Percentiles rank a stretch among this genome's conserved stretches.
Conservation (phyloP, 805 yeast genomes). For the Cyberlindnera mississippiensis region DNA sequence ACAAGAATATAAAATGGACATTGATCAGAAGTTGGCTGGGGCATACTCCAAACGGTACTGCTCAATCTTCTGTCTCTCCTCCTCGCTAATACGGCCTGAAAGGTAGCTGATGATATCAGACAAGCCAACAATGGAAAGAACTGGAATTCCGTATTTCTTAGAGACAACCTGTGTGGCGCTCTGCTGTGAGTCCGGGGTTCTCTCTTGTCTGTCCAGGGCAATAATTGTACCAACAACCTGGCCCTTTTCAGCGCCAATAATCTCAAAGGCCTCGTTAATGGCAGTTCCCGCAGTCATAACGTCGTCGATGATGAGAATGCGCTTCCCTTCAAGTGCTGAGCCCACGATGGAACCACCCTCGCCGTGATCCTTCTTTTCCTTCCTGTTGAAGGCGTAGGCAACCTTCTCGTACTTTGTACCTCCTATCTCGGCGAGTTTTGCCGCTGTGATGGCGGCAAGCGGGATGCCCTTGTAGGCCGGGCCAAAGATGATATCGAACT, state of each 20-base stretch:
- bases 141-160: constrained; percentile 73
- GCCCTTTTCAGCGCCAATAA: constrained; percentile 69
- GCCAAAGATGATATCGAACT: constrained; percentile 90
- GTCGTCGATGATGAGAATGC: constrained; percentile 85
- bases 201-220: constrained; percentile 93
- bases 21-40: constrained; percentile 18
- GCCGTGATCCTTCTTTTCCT: constrained; percentile 96
- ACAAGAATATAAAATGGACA: not conserved
- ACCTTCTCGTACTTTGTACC: constrained; percentile 69
- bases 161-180: constrained; percentile 84
- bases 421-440: constrained; percentile 87
- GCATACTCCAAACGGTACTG: constrained; percentile 47
- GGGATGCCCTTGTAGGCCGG: constrained; percentile 99
- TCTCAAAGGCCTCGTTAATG: constrained; percentile 85
- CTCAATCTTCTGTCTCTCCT: constrained; percentile 53
- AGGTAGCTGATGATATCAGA: constrained; percentile 68
- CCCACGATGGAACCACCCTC: constrained; percentile 98
- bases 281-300: constrained; percentile 99
- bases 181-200: constrained; percentile 58
- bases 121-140: constrained; percentile 72
- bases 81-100: constrained; percentile 49
- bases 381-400: constrained; percentile 93
- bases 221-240: constrained; percentile 78
- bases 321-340: constrained; percentile 62
- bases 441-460: constrained; percentile 86